A percentile compares a stretch with the other conserved stretches of the same genome.
Conservation (phyloP, 371 early-diverging fungal genomes). For the Saksenaea vasiformis region DNA sequence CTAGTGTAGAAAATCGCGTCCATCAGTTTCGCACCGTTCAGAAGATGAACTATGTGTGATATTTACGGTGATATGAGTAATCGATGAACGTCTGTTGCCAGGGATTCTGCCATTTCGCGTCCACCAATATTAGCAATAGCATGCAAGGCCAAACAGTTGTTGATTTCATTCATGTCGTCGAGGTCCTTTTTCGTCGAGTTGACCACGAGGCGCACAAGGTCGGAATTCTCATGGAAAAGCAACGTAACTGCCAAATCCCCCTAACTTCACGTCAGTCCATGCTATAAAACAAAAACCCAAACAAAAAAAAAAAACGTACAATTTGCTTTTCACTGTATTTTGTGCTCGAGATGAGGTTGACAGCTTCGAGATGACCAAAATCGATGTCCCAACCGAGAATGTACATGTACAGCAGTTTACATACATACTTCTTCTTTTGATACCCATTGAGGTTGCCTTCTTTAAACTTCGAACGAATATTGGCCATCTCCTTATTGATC, state of each 20-base stretch:
- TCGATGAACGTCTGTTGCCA: slow-evolving; percentile 83
- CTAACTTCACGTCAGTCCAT: slow-evolving; percentile 41
- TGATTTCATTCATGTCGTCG: slow-evolving; percentile 86
- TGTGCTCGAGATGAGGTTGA: slow-evolving; percentile 83
- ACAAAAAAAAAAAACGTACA: slow-evolving; percentile 51
- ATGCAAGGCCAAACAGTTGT: slow-evolving; percentile 90
- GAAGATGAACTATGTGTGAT: slow-evolving; percentile 1
- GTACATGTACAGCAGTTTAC: slow-evolving; percentile 97
- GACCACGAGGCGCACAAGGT: slow-evolving; percentile 81
- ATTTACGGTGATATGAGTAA: slow-evolving; percentile 82
- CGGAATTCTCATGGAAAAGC: slow-evolving; percentile 85
- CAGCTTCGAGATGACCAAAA: slow-evolving; percentile 96
- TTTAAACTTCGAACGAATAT: slow-evolving; percentile 97
- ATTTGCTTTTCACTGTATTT: slow-evolving; percentile 98
- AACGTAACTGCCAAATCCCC: slow-evolving; percentile 96
- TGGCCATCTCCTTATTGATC: slow-evolving; percentile 98
- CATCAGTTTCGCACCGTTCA: slow-evolving; percentile 54
- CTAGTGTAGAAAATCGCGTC: slow-evolving; percentile 33
- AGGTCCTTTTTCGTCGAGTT: slow-evolving; percentile 89
- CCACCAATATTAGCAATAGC: slow-evolving; percentile 95
- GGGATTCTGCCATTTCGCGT: slow-evolving; percentile 87
- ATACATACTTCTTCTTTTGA: slow-evolving; percentile 98
- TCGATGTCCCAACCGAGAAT: slow-evolving; percentile 97
- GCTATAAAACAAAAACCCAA: not conserved
- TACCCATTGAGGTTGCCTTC: slow-evolving; percentile 92